Conservation (phyloP, 257 asterid genomes). For the Primulina huaijiensis region DNA sequence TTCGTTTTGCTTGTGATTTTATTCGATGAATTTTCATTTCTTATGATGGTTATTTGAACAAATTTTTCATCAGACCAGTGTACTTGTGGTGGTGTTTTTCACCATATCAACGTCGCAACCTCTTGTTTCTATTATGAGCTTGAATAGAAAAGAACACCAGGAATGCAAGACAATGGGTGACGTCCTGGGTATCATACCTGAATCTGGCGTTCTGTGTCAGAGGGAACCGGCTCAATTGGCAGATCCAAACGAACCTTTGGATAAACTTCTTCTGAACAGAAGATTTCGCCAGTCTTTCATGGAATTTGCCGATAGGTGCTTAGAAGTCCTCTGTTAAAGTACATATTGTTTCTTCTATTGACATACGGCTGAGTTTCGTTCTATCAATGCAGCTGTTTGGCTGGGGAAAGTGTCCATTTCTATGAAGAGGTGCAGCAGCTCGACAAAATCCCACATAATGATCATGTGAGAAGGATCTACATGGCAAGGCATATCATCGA, state of each 20-base stretch:
- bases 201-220: constrained; percentile 46
- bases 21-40: background rate
- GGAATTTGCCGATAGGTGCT: constrained; percentile 79
- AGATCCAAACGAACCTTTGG: constrained; percentile 63
- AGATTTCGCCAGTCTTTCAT: constrained; percentile 66
- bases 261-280: constrained; percentile 68
- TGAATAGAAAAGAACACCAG: constrained; percentile 43
- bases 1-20: background rate
- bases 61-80: constrained; percentile 54
- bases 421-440: constrained; percentile 79
- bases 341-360: background rate
- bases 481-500: constrained; percentile 86
- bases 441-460: constrained; percentile 55
- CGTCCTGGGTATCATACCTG: constrained; percentile 60
- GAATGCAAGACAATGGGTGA: constrained; percentile 61
- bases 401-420: constrained; percentile 85
- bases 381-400: constrained; percentile 56
- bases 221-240: constrained; percentile 36
- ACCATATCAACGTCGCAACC: constrained; percentile 73
- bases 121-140: constrained; percentile 65
- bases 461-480: constrained; percentile 74
- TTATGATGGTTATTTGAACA: constrained; percentile 1
- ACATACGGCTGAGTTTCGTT: background rate
- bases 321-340: background rate
- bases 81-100: constrained; percentile 71